These are phyloP conservation scores for Salvia hispanica DNA, from an alignment of 257 asterid species.

Conservation along the genomic window DNA sequence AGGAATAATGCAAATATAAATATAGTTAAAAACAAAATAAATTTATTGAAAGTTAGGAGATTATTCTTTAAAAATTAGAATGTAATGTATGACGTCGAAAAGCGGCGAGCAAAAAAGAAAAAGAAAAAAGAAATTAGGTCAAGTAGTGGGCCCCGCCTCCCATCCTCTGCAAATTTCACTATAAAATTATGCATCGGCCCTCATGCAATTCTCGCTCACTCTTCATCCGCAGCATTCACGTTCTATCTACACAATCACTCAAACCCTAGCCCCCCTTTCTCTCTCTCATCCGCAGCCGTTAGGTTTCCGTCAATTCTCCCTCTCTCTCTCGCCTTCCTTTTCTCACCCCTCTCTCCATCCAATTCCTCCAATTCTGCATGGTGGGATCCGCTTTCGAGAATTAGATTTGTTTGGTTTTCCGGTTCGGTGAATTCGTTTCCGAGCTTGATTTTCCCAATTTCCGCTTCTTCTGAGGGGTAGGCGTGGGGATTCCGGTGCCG, in stretches of 20 bases:
- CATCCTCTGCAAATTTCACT: constrained; percentile 34
- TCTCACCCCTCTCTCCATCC: not conserved
- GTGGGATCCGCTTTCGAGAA: constrained; percentile 42
- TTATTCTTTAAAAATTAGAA: too few species aligned
- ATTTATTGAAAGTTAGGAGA: too few species aligned
- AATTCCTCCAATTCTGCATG: constrained; percentile 54
- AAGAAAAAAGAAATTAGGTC: constrained; percentile 25
- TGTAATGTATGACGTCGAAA: not conserved
- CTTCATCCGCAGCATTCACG: constrained; percentile 37
- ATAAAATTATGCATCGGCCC: constrained; percentile 49
- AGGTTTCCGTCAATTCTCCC: constrained; percentile 17
- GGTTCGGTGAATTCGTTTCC: not conserved
- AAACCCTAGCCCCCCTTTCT: constrained; percentile 33
- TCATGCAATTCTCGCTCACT: constrained; percentile 82
- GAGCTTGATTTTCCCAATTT: constrained; percentile 1
- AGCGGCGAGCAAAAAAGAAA: not conserved
- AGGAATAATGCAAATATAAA: too few species aligned
- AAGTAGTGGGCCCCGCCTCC: constrained; percentile 35
- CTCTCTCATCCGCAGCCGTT: constrained; percentile 16
- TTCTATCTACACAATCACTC: constrained; percentile 22
- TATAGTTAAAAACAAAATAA: too few species aligned
- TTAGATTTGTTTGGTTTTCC: constrained; percentile 37
- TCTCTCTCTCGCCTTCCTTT: not conserved
- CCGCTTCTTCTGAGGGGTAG: constrained; percentile 84
- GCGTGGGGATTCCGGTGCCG: constrained; percentile 78